Percentiles rank a stretch among this genome's conserved stretches.
Conservation (phyloP, 805 yeast genomes). For the Peterozyma xylosa region DNA sequence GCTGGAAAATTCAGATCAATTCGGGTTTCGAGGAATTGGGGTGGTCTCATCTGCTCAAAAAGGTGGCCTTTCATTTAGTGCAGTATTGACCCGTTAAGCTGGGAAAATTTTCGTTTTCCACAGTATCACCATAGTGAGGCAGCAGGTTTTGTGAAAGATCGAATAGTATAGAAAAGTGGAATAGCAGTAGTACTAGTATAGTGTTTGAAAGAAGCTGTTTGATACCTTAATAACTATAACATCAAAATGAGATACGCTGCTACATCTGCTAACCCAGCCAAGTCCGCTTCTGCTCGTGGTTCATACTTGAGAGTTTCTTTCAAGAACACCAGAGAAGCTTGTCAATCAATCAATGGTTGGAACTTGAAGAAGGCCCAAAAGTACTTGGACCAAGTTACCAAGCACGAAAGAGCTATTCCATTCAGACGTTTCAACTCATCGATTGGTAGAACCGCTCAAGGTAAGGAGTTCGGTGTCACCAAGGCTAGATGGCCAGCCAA, state of each 20-base stretch:
- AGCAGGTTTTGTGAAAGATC: too few species aligned
- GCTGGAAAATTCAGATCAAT: too few species aligned
- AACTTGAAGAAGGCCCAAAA: conserved; percentile 90
- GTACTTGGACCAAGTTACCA: conserved; percentile 93
- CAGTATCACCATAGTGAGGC: too few species aligned
- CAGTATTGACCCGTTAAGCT: too few species aligned
- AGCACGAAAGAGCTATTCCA: conserved; percentile 99
- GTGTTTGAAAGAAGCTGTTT: too few species aligned
- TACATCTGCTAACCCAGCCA: conserved; percentile 98
- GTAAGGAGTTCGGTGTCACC: conserved; percentile 99
- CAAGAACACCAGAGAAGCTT: conserved; percentile 99
- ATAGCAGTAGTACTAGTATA: too few species aligned
- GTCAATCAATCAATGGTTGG: conserved; percentile 98
- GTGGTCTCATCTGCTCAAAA: too few species aligned
- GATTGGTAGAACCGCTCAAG: conserved; percentile 99
- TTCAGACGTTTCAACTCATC: conserved; percentile 96
- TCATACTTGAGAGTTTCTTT: conserved; percentile 97
- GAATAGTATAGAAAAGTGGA: too few species aligned
- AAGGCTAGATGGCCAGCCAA: conserved; percentile 99
- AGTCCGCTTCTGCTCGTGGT: conserved; percentile 99
- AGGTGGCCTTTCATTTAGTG: too few species aligned
- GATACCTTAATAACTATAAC: too few species aligned
- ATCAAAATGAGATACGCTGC: conserved; percentile 98
- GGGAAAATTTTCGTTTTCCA: too few species aligned
- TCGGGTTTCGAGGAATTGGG: too few species aligned